Conservation (phyloP, 2,329 filamentous ascomycete species). For the Lasiodiplodia sp. region DNA sequence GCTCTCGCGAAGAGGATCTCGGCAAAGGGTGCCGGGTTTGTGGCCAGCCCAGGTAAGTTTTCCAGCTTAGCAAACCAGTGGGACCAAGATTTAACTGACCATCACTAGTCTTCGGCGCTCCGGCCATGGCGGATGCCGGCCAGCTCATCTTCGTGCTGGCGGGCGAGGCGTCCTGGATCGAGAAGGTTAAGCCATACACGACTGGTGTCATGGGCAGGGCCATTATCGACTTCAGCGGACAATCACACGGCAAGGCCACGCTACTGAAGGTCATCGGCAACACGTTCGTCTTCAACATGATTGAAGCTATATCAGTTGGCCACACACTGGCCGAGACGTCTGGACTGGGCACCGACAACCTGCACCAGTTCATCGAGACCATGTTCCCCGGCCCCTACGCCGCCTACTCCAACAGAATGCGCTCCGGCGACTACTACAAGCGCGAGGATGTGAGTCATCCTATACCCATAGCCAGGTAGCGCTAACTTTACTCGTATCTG, state of each 20-base stretch:
- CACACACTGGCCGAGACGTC: constrained; percentile 81
- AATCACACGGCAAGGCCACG: constrained; percentile 72
- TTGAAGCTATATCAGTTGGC: constrained; percentile 79
- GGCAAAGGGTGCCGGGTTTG: constrained; percentile 72
- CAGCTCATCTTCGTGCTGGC: constrained; percentile 77
- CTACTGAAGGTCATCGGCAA: constrained; percentile 86
- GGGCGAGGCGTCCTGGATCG: constrained; percentile 66
- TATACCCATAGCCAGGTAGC: neutral
- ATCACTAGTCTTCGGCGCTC: constrained; percentile 70
- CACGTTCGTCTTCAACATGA: constrained; percentile 83
- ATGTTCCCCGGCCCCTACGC: constrained; percentile 80
- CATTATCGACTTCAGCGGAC: constrained; percentile 73
- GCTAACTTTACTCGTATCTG: constrained; percentile 2
- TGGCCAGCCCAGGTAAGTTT: constrained; percentile 67
- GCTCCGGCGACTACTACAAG: constrained; percentile 77
- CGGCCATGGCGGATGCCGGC: constrained; percentile 73
- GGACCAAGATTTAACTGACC: constrained; percentile 33
- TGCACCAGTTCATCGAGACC: constrained; percentile 74
- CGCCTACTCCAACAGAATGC: constrained; percentile 78
- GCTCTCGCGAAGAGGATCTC: constrained; percentile 66
- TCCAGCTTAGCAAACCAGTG: constrained; percentile 14
- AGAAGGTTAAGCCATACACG: constrained; percentile 73
- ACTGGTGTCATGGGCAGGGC: constrained; percentile 74
- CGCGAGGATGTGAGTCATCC: constrained; percentile 61
- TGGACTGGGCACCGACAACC: constrained; percentile 72